Base-by-base conservation (phyloP, 2,329 filamentous ascomycete species). In the Ceratocystis harringtonii region DNA sequence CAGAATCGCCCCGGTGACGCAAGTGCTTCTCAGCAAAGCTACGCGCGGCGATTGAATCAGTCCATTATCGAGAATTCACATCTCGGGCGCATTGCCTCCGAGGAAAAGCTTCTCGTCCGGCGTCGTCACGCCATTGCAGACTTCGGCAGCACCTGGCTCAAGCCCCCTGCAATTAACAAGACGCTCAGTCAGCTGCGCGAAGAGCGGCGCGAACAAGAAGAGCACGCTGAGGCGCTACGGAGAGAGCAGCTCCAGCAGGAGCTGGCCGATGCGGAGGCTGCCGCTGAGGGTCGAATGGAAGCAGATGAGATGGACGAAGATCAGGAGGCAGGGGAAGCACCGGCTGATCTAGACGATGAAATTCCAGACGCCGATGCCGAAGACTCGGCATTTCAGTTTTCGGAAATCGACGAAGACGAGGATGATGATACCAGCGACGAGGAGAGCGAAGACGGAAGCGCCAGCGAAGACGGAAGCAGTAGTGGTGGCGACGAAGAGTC, bases 81-180 rank as follows among this genome's bases (percentile, higher is more conserved):
- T 1, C 84, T 96, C 2, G 82, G 87, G 8, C 80, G 86, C 1
- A 82, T 96, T 10, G 80, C 83, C 30, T 77, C 84, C 52, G 92
- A 96, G 73, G 94, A 97, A 76, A 81, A 85, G 68, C 82, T 85
- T 66, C 81, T 95, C 69, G 83, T 86, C 65, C 82, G 87, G 7
- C 89, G 92, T 60, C 90, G 92, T 71, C 77, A 84, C 61, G 90
- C 92, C 69, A 87, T 97, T 36, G 84, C 88, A 61, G 89, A 91
- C 71, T 96, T 95, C 72, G 94, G 94, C 68, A 88, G 86, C 69
- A 83, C 83, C 57, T 99, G 94, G 94, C 86, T 99, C 65, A 89
- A 88, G 67, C 94, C 94, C 0, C 91, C 90, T 0, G 94, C 92
- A 6, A 81, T 96, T 65, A 75, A 84, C 66, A 99, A 97, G 79